These are phyloP conservation scores for Parastagonospora nodorum DNA, from an alignment of 2,329 filamentous ascomycete genomes.

Conservation along the genomic window DNA sequence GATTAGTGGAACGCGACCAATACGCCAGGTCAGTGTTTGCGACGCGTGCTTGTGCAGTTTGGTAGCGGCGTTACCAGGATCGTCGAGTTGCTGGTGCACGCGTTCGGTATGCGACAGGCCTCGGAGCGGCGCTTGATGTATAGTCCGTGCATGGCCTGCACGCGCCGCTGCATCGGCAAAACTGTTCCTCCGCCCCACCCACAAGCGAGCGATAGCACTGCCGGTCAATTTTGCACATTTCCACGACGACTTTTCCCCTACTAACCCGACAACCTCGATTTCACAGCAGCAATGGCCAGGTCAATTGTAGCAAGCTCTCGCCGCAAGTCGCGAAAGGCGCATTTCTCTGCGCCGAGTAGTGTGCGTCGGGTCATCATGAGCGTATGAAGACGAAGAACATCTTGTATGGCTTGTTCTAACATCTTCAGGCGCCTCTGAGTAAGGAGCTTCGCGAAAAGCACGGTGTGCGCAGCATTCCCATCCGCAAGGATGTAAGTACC, in stretches of 20 bases:
- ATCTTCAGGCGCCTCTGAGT: slow-evolving; percentile 47
- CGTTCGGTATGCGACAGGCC: slow-evolving; percentile 4
- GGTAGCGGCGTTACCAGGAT: slow-evolving; percentile 8
- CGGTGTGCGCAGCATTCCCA: slow-evolving; percentile 88
- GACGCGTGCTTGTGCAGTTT: slow-evolving; percentile 12
- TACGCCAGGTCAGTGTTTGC: not conserved
- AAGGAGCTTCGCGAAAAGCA: slow-evolving; percentile 98
- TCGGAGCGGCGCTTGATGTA: too few species aligned
- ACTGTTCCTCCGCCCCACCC: slow-evolving; percentile 11
- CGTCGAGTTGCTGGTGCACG: slow-evolving; percentile 9
- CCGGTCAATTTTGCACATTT: slow-evolving; percentile 20
- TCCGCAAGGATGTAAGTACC: slow-evolving; percentile 77
- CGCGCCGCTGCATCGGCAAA: slow-evolving; percentile 5
- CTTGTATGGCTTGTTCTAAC: slow-evolving; percentile 37
- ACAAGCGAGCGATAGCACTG: slow-evolving; percentile 18
- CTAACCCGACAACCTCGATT: slow-evolving; percentile 41
- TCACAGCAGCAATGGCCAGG: slow-evolving; percentile 69
- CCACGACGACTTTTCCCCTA: slow-evolving; percentile 21
- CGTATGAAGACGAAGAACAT: slow-evolving; percentile 68
- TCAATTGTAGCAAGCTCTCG: slow-evolving; percentile 73
- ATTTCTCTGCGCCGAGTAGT: slow-evolving; percentile 95
- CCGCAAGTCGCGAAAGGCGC: slow-evolving; percentile 98
- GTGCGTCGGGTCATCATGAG: slow-evolving; percentile 92
- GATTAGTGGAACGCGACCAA: not conserved
- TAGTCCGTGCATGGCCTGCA: too few species aligned